Percentiles rank a stretch among this genome's conserved stretches.
These are phyloP conservation scores for Aegilops speltoides DNA, from an alignment of 176 grass and related monocot genomes.

Conservation along the genomic window DNA sequence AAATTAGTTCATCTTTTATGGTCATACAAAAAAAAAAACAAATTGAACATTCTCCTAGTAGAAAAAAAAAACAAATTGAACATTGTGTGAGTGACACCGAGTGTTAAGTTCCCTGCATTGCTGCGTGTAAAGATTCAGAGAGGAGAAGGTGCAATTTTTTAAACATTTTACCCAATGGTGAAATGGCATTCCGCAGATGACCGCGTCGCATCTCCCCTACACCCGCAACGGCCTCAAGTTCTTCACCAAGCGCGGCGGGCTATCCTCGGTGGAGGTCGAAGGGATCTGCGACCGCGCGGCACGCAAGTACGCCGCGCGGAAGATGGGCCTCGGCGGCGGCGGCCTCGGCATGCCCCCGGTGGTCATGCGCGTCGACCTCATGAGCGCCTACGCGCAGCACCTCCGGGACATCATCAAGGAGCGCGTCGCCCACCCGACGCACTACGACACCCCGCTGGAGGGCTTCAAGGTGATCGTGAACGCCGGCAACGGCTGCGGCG, in stretches of 20 bases:
- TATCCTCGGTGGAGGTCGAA: constrained; percentile 53
- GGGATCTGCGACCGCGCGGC: constrained; percentile 67
- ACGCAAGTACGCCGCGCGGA: constrained; percentile 48
- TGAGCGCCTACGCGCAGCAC: constrained; percentile 75
- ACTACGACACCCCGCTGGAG: constrained; percentile 55
- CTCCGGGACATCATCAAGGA: constrained; percentile 67
- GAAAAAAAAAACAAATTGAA: too few relatives aligned
- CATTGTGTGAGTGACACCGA: too few relatives aligned
- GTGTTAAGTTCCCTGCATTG: too few relatives aligned
- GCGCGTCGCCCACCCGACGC: constrained; percentile 58
- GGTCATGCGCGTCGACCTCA: constrained; percentile 60
- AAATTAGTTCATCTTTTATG: too few relatives aligned
- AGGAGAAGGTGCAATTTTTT: too few relatives aligned
- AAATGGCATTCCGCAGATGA: constrained; percentile 49
- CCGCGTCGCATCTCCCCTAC: constrained; percentile 86
- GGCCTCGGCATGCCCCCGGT: constrained; percentile 7
- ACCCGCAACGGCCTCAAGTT: constrained; percentile 94
- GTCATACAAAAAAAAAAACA: too few relatives aligned
- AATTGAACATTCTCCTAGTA: too few relatives aligned
- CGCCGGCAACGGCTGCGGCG: constrained; percentile 80
- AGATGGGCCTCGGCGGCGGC: constrained; percentile 34
- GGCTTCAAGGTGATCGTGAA: constrained; percentile 80
- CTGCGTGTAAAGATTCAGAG: too few relatives aligned
- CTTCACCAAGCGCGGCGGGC: constrained; percentile 70
- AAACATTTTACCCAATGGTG: too few relatives aligned